Base-by-base conservation (phyloP, 495 filamentous ascomycete genomes). In the Penicillium crystallinum region DNA sequence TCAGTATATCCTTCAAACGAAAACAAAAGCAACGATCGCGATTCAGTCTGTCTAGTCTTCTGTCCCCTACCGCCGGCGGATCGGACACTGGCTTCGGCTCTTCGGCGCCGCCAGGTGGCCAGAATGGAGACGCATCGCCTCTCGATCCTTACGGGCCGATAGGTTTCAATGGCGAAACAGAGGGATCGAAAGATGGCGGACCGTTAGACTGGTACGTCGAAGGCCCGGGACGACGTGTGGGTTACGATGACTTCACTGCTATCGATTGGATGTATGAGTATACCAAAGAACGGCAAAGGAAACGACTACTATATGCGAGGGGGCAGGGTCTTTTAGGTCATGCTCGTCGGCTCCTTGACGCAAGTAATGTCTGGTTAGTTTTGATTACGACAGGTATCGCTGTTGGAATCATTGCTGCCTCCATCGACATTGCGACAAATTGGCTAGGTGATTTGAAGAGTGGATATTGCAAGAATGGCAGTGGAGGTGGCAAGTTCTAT, bases 251-350 rank as follows among this genome's bases (percentile, higher is more conserved):
- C 72, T 78, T 97, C 62, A 97, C 95, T 12, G 93, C 95, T 12
- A 98, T 98, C 67, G 93, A 98, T 73, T 98, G 93, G 93, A 97
- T 97, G 59, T 97, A 96, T 64, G 93, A 98, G 69, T 96, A 98
- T 66, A 93, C 90, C 21, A 97, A 97, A 68, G 93, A 98, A 69
- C 81, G 93, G 15, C 90, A 96, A 67, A 81, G 93, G 36, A 80
- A 93, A 56, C 79, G 90, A 8, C 74, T 87, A 14, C 75, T 98
- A 9, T 84, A 81, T 45, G 82, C 84, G 2, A 83, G 76, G 53
- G 77, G 86, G 8, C 80, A 82, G 23, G 88, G 90, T 2, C 49
- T 96, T 12, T 53, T 91, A 18, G 90, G 91, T 21, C 83, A 91
- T 63, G 56, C 81, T 25, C 81, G 79, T 41, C 84, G 85, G 47